Base-by-base conservation (phyloP, 345 rosid species). In the Viola odorata region DNA sequence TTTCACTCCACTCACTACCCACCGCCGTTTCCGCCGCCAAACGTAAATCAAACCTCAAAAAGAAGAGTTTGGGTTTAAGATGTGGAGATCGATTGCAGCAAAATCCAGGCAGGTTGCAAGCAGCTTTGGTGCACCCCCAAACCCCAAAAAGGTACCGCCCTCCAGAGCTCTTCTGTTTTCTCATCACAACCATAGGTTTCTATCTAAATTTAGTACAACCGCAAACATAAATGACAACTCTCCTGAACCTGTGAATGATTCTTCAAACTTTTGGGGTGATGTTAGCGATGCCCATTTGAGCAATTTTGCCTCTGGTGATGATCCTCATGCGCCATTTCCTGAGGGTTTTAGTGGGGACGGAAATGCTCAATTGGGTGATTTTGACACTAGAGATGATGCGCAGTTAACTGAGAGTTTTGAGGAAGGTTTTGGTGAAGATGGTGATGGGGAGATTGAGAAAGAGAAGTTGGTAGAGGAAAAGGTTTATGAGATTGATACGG, bases 21-120 rank as follows among this genome's bases (percentile, higher is more conserved):
- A n/a, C n/a, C n/a, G n/a, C n/a, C n/a, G n/a, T n/a, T n/a, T n/a
- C n/a, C n/a, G n/a, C n/a, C n/a, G n/a, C n/a, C n/a, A n/a, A n/a
- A n/a, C n/a, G n/a, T n/a, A n/a, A n/a, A n/a, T n/a, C n/a, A n/a
- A n/a, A n/a, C n/a, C n/a, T n/a, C n/a, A n/a, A n/a, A n/a, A 23
- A 23, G 32, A 2, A 23, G 32, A 23, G 32, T 23, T 23, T 23
- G 32, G 32, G 32, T 23, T 23, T 23, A 41, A 53, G 68, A 86
- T 86, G 89, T 80, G 79, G 87, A 84, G 89, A 81, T 74, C 80
- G 23, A 16, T 79, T 37, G 62, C 75, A n/a, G 71, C 78, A 12
- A 66, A 71, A 50, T 68, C 79, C 55, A 76, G 64, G 53, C 76
- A 32, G 52, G 75, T 65, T 41, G 75, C 82, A 32, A 73, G 65